Percentiles rank a stretch among this genome's conserved stretches.
Evolutionary conservation across 768 basidiomycete species (phyloP).

Genomic region (Heimioporus sp.): DNA sequence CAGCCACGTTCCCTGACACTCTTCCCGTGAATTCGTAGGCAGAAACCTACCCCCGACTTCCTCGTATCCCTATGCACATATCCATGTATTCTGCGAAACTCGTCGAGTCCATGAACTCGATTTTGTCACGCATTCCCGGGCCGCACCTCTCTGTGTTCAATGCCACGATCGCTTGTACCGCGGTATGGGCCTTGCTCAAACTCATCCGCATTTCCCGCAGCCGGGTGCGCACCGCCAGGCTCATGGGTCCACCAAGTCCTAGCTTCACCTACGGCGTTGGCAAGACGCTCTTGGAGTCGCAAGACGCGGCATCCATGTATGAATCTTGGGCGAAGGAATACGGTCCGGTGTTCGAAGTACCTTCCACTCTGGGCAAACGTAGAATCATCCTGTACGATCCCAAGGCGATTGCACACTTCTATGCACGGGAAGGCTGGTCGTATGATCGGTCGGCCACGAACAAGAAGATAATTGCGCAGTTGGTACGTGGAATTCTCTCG

Average conservation of each 20-base stretch:
- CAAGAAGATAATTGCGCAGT: conserved; percentile 32
- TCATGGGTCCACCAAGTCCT: conserved; percentile 15
- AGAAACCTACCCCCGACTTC: too few relatives aligned
- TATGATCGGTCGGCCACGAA: conserved; percentile 41
- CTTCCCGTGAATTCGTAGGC: too few relatives aligned
- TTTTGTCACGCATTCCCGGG: neutral
- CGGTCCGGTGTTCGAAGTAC: conserved; percentile 10
- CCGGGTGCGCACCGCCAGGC: conserved; percentile 12
- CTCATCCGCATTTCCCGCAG: conserved; percentile 4
- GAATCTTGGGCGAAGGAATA: conserved; percentile 21
- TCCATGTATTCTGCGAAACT: too few relatives aligned
- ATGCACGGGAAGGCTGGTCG: conserved; percentile 13
- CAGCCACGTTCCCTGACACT: too few relatives aligned
- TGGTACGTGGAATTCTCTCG: neutral
- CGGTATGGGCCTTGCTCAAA: conserved; percentile 7
- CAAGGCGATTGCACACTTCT: conserved; percentile 26
- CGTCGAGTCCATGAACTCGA: neutral
- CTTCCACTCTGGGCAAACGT: conserved; percentile 9
- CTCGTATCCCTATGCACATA: too few relatives aligned
- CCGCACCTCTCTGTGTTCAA: neutral
- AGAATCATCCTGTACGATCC: conserved; percentile 37
- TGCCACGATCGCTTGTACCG: neutral
- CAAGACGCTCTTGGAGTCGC: neutral
- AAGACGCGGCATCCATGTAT: conserved; percentile 9
- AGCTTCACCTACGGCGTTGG: conserved; percentile 18